Base-by-base conservation (phyloP, 225 moss, liverwort and hornwort genomes). In the Pseudisothecium myosuroides region DNA sequence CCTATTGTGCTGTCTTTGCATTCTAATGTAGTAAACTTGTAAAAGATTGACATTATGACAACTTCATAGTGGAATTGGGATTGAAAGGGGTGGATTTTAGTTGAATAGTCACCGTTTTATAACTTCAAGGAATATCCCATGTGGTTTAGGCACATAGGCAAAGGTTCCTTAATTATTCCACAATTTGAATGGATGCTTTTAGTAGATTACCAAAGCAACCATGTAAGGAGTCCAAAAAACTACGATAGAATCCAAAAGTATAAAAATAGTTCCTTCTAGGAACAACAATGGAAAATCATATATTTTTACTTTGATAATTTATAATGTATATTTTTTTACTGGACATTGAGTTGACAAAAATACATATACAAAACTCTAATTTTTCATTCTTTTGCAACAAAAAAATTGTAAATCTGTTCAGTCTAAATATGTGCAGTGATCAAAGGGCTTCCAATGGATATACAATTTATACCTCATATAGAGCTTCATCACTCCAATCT, bases 221-320 rank as follows among this genome's bases (percentile, higher is more conserved):
- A 50, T 13, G 1, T 21, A 50, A 2, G 1, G 2, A 76, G 3
- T 13, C 2, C 0, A 76, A 76, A 14, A 3, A 14, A 36, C 19
- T 1, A 76, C 9, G 36, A 2, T 23, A 76, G 2, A 52, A 21
- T 52, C 0, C 0, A 22, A 78, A 10, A 54, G 0, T 3, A 55
- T 0, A 0, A 78, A 0, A 55, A 78, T 78, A 54, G 8, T 36
- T 34, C 1, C 1, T 1, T 3, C 2, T 2, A 4, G 2, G 1
- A 1, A 50, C 5, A 14, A 76, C 9, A 36, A 23, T 76, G 11
- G 1, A 8, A 49, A 76, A 52, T 13, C 10, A 11, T 31, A 31
- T 31, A 2, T 31, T 31, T 31, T 47, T 24, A 1, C 6, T 73
- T 45, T 17, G 0, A 41, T 2, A 2, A 26, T 5, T 2, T 20